phyloP scores from a whole-genome alignment of 768 basidiomycete genomes.

The Mycena filopes region DNA sequence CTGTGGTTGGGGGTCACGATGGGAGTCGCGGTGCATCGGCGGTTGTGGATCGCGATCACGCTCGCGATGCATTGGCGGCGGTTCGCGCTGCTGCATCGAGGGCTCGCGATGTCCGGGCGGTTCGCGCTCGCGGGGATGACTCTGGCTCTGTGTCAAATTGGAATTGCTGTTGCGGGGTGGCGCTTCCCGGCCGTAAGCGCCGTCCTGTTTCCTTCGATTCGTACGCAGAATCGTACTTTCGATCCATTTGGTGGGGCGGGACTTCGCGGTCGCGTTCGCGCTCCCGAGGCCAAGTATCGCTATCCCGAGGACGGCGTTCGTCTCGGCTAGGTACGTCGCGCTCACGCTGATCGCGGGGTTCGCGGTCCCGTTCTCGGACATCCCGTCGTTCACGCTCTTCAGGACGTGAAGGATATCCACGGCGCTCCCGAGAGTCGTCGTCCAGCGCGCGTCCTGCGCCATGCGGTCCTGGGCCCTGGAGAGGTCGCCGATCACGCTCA shows the following conservation, averaged over 20 bases:
- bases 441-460: constrained; percentile 7
- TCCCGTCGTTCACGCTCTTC: constrained; percentile 22
- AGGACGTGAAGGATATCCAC: constrained; percentile 1
- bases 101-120: constrained; percentile 7
- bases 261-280: constrained; percentile 21
- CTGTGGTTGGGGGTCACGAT: constrained; percentile 10
- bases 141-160: constrained; percentile 15
- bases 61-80: neutral
- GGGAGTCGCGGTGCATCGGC: constrained; percentile 16
- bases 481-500: constrained; percentile 13
- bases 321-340: constrained; percentile 5
- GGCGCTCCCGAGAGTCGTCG: constrained; percentile 14
- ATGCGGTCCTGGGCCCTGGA: constrained; percentile 8
- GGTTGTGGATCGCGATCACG: constrained; percentile 11
- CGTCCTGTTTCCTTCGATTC: constrained; percentile 17
- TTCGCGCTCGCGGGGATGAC: constrained; percentile 22
- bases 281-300: constrained; percentile 6
- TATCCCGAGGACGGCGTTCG: neutral
- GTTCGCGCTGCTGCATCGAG: constrained; percentile 7
- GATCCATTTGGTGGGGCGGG: constrained; percentile 19
- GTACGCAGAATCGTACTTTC: constrained; percentile 12
- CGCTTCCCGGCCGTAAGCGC: constrained; percentile 3
- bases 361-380: constrained; percentile 18
- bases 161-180: constrained; percentile 7
- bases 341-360: constrained; percentile 13